phyloP scores from a whole-genome alignment of 441 rosid species.

The Pelargonium myrrhifolium region DNA sequence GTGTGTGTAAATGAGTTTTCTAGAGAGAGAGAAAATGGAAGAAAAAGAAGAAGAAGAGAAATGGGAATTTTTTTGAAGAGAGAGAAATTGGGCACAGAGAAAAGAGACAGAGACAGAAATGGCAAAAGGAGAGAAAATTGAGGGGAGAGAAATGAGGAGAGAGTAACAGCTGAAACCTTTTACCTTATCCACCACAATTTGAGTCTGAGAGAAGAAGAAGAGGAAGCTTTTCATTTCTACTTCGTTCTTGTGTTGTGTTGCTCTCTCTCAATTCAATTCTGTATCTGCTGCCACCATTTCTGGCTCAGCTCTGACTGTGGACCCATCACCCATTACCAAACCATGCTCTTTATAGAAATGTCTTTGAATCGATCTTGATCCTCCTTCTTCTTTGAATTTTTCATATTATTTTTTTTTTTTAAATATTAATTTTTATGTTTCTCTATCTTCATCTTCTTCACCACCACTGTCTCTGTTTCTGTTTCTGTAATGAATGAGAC shows the following conservation, averaged over 20 bases:
- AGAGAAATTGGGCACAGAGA: background rate
- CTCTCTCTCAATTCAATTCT: background rate
- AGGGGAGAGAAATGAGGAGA: conserved; percentile 42
- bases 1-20: conserved; percentile 1
- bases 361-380: background rate
- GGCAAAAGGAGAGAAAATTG: conserved; percentile 33
- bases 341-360: background rate
- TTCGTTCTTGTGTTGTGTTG: no score
- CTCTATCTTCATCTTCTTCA: no score
- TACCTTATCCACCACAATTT: background rate
- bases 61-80: background rate
- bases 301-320: conserved; percentile 3
- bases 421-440: no score
- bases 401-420: background rate
- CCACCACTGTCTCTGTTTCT: no score
- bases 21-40: background rate
- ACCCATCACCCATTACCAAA: background rate
- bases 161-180: background rate
- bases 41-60: background rate
- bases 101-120: conserved; percentile 16
- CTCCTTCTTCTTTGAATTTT: background rate
- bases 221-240: no score
- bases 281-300: background rate
- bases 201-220: no score
- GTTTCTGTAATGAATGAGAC: no score